phyloP scores from a whole-genome alignment of 2,329 filamentous ascomycete genomes.

The Sarocladium oryzae region DNA sequence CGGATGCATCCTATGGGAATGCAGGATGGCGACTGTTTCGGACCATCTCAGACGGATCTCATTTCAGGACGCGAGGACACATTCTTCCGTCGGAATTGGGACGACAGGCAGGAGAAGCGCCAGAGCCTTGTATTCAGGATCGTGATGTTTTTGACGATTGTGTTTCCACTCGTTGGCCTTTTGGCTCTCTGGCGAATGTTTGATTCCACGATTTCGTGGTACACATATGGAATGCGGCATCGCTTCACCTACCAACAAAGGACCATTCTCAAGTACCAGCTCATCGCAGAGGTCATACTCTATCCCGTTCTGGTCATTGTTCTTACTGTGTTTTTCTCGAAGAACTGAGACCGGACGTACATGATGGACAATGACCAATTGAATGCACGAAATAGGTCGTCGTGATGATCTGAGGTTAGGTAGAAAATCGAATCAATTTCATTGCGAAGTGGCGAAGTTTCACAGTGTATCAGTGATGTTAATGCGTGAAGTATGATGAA shows the following conservation, averaged over 20 bases:
- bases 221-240: slow-evolving; percentile 38
- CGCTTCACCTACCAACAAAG: slow-evolving; percentile 28
- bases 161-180: slow-evolving; percentile 41
- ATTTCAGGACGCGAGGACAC: slow-evolving; percentile 25
- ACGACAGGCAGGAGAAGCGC: slow-evolving; percentile 21
- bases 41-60: slow-evolving; percentile 22
- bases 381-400: too few species aligned
- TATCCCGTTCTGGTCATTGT: slow-evolving; percentile 26
- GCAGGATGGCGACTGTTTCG: slow-evolving; percentile 19
- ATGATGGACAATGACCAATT: too few species aligned
- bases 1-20: slow-evolving; percentile 3
- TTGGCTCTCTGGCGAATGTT: slow-evolving; percentile 38
- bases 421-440: too few species aligned
- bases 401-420: too few species aligned
- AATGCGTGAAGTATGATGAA: too few species aligned
- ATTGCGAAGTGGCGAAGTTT: too few species aligned
- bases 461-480: too few species aligned
- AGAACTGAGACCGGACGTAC: too few species aligned
- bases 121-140: slow-evolving; percentile 31
- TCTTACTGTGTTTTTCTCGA: slow-evolving; percentile 25
- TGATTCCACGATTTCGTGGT: slow-evolving; percentile 40
- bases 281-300: slow-evolving; percentile 28
- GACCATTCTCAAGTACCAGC: slow-evolving; percentile 26
- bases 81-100: slow-evolving; percentile 19
- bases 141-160: slow-evolving; percentile 30